These are phyloP conservation scores for Oryza meyeriana DNA, from an alignment of 176 grass and related monocot species.

Conservation along the genomic window DNA sequence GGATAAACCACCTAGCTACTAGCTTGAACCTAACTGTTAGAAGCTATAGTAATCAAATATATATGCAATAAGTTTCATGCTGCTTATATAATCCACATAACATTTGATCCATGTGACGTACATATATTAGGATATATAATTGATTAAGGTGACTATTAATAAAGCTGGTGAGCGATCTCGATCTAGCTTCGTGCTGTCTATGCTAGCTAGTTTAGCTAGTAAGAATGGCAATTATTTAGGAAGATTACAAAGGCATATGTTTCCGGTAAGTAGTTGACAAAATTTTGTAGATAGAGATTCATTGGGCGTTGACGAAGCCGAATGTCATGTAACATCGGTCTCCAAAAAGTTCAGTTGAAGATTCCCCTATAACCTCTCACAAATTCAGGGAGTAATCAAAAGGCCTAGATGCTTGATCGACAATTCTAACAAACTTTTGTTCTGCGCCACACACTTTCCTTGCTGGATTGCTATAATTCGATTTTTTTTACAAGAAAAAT, in stretches of 20 bases:
- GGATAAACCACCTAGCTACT: background rate
- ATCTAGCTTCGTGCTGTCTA: background rate
- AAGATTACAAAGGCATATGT: conserved; percentile 30
- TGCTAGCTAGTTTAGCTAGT: conserved; percentile 10
- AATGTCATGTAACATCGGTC: conserved; percentile 15
- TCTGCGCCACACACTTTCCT: background rate
- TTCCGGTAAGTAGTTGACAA: background rate
- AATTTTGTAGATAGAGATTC: background rate
- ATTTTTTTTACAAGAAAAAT: conserved; percentile 22
- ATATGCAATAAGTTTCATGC: background rate
- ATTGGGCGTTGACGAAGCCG: conserved; percentile 39
- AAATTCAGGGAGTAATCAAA: conserved; percentile 36
- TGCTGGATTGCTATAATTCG: background rate
- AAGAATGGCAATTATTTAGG: conserved; percentile 32
- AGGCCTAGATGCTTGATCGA: background rate
- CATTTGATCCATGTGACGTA: background rate
- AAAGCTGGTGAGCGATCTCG: conserved; percentile 19
- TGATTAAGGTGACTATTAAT: background rate
- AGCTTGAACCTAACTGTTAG: background rate
- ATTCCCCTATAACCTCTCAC: background rate
- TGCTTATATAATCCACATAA: background rate
- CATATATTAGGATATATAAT: background rate
- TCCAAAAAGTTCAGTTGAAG: conserved; percentile 25
- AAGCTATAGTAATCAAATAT: background rate
- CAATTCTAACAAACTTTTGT: conserved; percentile 23